phyloP scores from a whole-genome alignment of 2,329 filamentous ascomycete genomes.

The Metarhizium humberi region DNA sequence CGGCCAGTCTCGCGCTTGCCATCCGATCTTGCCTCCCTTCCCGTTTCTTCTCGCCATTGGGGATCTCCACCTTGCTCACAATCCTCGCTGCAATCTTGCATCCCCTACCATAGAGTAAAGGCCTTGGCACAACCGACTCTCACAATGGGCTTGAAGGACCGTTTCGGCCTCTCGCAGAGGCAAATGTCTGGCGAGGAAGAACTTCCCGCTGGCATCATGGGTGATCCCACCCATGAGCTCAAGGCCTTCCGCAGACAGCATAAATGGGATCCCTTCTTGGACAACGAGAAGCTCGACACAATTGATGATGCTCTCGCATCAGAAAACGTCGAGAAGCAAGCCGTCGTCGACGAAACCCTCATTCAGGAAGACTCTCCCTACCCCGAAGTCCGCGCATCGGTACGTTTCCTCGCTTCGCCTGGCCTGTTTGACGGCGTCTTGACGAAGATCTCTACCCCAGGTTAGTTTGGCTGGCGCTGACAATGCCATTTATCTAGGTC shows the following conservation, averaged over 20 bases:
- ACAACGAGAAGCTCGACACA: conserved; percentile 38
- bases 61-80: background rate
- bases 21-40: background rate
- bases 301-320: conserved; percentile 36
- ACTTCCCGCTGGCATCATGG: background rate
- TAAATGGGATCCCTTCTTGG: conserved; percentile 47
- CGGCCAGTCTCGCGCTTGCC: background rate
- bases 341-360: conserved; percentile 33
- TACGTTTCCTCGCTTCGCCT: conserved; percentile 4
- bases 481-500: background rate
- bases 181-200: background rate
- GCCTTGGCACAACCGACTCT: background rate
- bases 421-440: background rate
- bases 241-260: conserved; percentile 27
- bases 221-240: background rate
- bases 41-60: background rate
- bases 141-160: conserved; percentile 1
- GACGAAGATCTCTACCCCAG: background rate
- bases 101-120: background rate
- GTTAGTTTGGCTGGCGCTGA: background rate
- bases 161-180: conserved; percentile 1
- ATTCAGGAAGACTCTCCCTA: conserved; percentile 41
- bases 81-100: background rate
- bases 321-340: conserved; percentile 33
- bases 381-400: conserved; percentile 17